Percentiles rank a stretch among this genome's conserved stretches.
Conservation (phyloP, 805 yeast genomes). For the Cyberlindnera maritima region DNA sequence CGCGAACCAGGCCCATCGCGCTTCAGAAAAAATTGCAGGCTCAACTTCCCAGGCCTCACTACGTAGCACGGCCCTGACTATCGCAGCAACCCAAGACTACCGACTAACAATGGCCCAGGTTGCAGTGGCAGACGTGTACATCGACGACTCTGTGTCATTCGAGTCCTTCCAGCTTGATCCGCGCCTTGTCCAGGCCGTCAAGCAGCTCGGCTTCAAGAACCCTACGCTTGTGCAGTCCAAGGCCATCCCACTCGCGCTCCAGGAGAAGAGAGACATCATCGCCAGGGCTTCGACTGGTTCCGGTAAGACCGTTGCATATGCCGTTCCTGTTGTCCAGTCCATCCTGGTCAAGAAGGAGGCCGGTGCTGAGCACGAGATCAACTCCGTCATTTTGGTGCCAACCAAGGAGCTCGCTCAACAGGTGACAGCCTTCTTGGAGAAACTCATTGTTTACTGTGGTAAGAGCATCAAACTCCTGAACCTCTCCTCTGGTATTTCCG, state of each 20-base stretch:
- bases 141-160: constrained; percentile 70
- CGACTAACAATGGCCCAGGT: constrained; percentile 6
- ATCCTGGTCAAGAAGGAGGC: constrained; percentile 47
- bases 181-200: constrained; percentile 79
- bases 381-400: constrained; percentile 75
- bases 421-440: constrained; percentile 67
- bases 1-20: constrained; percentile 6
- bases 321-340: constrained; percentile 81
- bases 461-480: constrained; percentile 63
- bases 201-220: constrained; percentile 71
- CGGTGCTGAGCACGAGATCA: constrained; percentile 26
- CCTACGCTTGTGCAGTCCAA: constrained; percentile 91
- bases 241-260: constrained; percentile 88
- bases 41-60: background rate
- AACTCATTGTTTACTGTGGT: constrained; percentile 68
- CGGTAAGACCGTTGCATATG: constrained; percentile 91
- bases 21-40: constrained; percentile 6
- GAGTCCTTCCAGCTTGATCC: constrained; percentile 79
- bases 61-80: background rate
- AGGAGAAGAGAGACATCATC: constrained; percentile 86
- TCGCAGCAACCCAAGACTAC: background rate
- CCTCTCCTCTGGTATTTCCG: constrained; percentile 59
- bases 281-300: constrained; percentile 96
- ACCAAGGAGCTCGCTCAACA: constrained; percentile 90
- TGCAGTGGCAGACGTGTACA: constrained; percentile 65